Evolutionary conservation across 2,329 filamentous ascomycete species (phyloP).

Genomic region (Tothia fuscella): DNA sequence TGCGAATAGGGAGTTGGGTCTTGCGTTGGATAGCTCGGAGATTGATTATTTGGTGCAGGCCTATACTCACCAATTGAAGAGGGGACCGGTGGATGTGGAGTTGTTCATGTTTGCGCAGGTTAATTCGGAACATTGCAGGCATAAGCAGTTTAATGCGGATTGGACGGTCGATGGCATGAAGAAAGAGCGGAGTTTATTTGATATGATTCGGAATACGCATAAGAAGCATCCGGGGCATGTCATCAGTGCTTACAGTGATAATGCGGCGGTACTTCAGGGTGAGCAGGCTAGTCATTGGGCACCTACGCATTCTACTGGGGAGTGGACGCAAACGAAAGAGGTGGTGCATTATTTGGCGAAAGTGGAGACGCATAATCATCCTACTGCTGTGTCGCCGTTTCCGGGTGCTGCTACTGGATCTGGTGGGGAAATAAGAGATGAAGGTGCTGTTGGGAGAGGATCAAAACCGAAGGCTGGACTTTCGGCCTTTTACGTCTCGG

Average conservation of each 20-base stretch:
- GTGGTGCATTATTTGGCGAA: slow-evolving; percentile 79
- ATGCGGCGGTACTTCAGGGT: slow-evolving; percentile 82
- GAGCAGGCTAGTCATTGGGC: slow-evolving; percentile 69
- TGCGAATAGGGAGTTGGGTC: slow-evolving; percentile 72
- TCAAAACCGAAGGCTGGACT: slow-evolving; percentile 89
- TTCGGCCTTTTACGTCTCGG: slow-evolving; percentile 87
- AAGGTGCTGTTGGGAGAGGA: slow-evolving; percentile 85
- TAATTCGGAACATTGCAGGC: slow-evolving; percentile 85
- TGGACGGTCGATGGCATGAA: slow-evolving; percentile 86
- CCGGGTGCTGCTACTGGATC: slow-evolving; percentile 90
- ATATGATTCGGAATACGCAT: slow-evolving; percentile 95
- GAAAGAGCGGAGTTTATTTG: slow-evolving; percentile 74
- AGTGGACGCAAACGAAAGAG: slow-evolving; percentile 81
- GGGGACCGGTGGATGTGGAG: slow-evolving; percentile 76
- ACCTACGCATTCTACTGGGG: slow-evolving; percentile 72
- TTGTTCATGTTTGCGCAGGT: slow-evolving; percentile 99
- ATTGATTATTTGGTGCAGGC: slow-evolving; percentile 89
- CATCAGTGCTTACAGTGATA: slow-evolving; percentile 95
- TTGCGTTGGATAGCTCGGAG: slow-evolving; percentile 78
- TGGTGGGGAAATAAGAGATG: slow-evolving; percentile 90
- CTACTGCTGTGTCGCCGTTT: slow-evolving; percentile 88
- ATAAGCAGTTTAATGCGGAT: slow-evolving; percentile 91
- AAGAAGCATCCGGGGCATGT: slow-evolving; percentile 63
- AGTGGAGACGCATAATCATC: slow-evolving; percentile 97
- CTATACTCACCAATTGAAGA: slow-evolving; percentile 53